Base-by-base conservation (phyloP, 495 filamentous ascomycete species). In the Copromyces sp. region DNA sequence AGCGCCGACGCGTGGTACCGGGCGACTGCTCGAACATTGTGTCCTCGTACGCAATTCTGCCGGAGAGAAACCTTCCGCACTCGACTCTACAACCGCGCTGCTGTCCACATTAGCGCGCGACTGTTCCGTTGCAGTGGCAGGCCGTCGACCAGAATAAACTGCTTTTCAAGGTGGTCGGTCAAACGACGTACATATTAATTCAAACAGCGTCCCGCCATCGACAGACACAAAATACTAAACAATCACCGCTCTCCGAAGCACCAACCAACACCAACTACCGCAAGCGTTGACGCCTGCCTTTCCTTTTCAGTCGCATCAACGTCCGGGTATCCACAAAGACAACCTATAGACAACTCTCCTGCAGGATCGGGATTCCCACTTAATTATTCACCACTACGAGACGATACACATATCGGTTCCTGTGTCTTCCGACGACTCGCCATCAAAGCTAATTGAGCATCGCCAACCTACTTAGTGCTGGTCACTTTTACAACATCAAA, bases 11-110 rank as follows among this genome's bases (percentile, higher is more conserved):
- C 72, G 78, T 78, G 70, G 74, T 75, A 80, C 75, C 71, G 77
- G 79, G 80, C 80, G 80, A 80, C 77, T 80, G 73, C 79, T 81
- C 79, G 74, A 80, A 81, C 79, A 78, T 14, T 59, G 47, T 29
- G 29, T 53, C 45, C 45, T 53, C 45, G 20, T n/a, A 53, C 45
- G 12, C 24, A 32, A 61, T 61, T 35, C 24, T 61, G 12, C 68
- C 71, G 53, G 53, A 70, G 47, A 59, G 11, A 29, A 12, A 24
- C 20, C 45, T 9, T 68, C 41, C 38, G 53, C 68, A 72, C 74
- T 61, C 74, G 68, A 68, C 69, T 40, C 72, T 69, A 70, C 73
- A 65, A 65, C 53, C 53, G 53, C 53, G 53, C 53, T 65, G 53
- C 29, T 65, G 53, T 65, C 29, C 53, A 65, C 29, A 65, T 65